Base-by-base conservation (phyloP, 495 filamentous ascomycete genomes). In the Bacidia gigantensis region DNA sequence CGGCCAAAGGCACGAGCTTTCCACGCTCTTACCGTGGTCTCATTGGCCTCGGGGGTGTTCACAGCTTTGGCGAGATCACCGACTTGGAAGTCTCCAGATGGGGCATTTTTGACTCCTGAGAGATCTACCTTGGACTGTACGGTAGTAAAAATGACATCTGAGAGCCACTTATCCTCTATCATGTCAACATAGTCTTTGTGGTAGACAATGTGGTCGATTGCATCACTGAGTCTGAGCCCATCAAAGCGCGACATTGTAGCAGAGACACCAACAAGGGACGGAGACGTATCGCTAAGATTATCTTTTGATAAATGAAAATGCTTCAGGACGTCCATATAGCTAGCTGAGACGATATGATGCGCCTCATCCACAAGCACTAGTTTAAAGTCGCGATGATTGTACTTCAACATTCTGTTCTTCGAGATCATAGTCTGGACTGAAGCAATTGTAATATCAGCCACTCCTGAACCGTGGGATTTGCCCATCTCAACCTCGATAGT, bases 141-240 rank as follows among this genome's bases (percentile, higher is more conserved):
- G 0, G 92, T 99, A 0, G 92, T 97, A 65, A 99, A 99, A 12
- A 89, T 69, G 2, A 90, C 87, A 60, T 92, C 74, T 0, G 88
- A 78, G 24, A 99, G 74, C 77, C 78, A 82, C 29, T 89, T 86
- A 18, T 93, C 86, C 23, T 76, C 78, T 51, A 97, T 97, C 89
- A 97, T 95, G 57, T 96, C 89, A 50, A 97, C 75, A 58, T 93
- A 98, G 62, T 95, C 89, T 51, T 53, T 72, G 67, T 97, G 93
- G 58, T 95, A 99, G 23, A 96, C 93, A 51, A 99, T 90, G 54
- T 94, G 84, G 57, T 97, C 92, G 55, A 99, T 85, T 14, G 85
- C 89, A 32, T 86, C 77, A 3, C 89, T 90, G 1, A 99, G 70
- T 44, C 76, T 77, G n/a, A 95, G 69, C 0, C 92, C 92, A 67